These are phyloP conservation scores for Brassica juncea DNA, from an alignment of 345 rosid species.

Conservation along the genomic window DNA sequence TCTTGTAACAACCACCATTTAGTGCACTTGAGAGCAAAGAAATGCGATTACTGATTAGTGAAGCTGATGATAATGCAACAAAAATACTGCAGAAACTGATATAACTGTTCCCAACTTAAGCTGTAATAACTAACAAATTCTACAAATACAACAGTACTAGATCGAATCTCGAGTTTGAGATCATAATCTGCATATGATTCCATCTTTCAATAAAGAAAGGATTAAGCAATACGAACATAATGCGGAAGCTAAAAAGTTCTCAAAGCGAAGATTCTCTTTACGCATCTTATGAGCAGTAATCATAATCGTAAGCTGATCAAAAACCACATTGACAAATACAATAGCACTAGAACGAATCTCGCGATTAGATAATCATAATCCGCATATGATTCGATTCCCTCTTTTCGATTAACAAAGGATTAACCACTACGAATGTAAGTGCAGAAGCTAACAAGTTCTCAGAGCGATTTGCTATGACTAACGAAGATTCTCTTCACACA, in stretches of 20 bases:
- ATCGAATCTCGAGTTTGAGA: not conserved
- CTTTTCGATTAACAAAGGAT: not conserved
- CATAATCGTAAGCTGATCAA: not conserved
- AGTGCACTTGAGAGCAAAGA: not conserved
- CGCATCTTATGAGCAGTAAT: not conserved
- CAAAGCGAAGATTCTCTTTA: not conserved
- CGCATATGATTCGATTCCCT: not conserved
- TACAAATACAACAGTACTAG: not conserved
- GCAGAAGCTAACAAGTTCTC: constrained; percentile 6
- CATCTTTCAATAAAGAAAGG: not conserved
- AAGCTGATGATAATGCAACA: constrained; percentile 2
- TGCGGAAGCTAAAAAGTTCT: not conserved
- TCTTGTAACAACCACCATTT: not conserved
- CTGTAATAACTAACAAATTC: not conserved
- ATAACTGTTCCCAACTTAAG: not conserved
- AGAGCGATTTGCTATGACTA: constrained; percentile 9
- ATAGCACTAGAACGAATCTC: not conserved
- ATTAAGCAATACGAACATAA: not conserved
- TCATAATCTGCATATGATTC: not conserved
- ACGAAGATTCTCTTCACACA: constrained; percentile 4
- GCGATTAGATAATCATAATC: not conserved
- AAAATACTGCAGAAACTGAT: constrained; percentile 7
- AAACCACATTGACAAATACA: not conserved
- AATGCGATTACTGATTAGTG: not conserved
- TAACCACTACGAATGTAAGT: not conserved